A percentile compares a stretch with the other conserved stretches of the same genome.
These are phyloP conservation scores for Peniophora sp. DNA, from an alignment of 1,284 basidiomycete species.

Conservation along the genomic window DNA sequence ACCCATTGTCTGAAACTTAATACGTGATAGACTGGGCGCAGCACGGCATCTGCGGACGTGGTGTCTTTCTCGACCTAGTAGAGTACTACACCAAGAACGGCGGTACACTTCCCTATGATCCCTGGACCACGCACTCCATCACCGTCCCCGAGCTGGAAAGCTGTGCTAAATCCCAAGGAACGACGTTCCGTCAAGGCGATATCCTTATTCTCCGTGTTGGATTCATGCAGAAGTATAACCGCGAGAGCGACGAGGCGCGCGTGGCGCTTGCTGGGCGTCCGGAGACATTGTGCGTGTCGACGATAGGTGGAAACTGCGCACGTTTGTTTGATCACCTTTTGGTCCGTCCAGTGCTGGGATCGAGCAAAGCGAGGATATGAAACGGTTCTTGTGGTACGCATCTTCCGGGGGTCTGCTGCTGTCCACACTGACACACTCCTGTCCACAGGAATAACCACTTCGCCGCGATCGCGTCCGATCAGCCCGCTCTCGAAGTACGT, in stretches of 20 bases:
- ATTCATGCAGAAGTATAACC: slow-evolving; percentile 55
- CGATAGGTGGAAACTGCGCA: slow-evolving; percentile 2
- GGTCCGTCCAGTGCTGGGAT: slow-evolving; percentile 45
- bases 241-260: slow-evolving; percentile 36
- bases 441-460: slow-evolving; percentile 67
- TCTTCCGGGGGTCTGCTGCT: slow-evolving; percentile 4
- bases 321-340: slow-evolving; percentile 4
- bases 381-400: slow-evolving; percentile 57
- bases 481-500: slow-evolving; percentile 60
- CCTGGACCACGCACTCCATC: slow-evolving; percentile 53
- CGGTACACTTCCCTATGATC: slow-evolving; percentile 49
- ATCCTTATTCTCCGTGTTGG: slow-evolving; percentile 58
- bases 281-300: slow-evolving; percentile 42
- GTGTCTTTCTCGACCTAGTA: slow-evolving; percentile 62
- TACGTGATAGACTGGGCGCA: slow-evolving; percentile 52
- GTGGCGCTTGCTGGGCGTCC: slow-evolving; percentile 32
- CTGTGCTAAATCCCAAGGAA: slow-evolving; percentile 53
- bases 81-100: slow-evolving; percentile 38
- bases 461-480: slow-evolving; percentile 66
- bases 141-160: slow-evolving; percentile 50
- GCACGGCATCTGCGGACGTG: slow-evolving; percentile 68
- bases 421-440: not conserved
- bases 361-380: slow-evolving; percentile 66
- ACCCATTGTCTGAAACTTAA: not conserved
- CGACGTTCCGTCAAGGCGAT: slow-evolving; percentile 51